Conservation (phyloP, 225 moss, liverwort and hornwort species). For the Ulota crispa region DNA sequence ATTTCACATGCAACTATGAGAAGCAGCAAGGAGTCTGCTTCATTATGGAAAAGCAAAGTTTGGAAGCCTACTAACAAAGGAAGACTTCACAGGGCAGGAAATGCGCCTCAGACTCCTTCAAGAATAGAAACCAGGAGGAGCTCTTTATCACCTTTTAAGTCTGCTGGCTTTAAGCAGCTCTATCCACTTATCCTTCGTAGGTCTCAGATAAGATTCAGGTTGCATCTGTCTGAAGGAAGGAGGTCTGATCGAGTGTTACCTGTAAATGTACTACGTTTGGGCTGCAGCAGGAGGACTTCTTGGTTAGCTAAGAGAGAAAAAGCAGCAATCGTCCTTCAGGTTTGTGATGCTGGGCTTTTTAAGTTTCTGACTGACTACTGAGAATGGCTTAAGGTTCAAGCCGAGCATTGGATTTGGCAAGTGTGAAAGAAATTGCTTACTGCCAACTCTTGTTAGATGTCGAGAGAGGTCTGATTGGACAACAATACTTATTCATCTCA, state of each 20-base stretch:
- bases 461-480: not conserved
- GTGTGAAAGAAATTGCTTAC: not conserved
- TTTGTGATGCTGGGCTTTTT: conserved; percentile 13
- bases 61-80: conserved; percentile 18
- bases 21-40: conserved; percentile 4
- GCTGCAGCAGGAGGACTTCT: conserved; percentile 17
- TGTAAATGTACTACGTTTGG: conserved; percentile 25
- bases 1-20: conserved; percentile 10
- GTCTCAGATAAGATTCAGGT: conserved; percentile 29
- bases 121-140: conserved; percentile 17
- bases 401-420: not conserved
- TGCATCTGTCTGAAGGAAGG: conserved; percentile 20
- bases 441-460: not conserved
- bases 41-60: conserved; percentile 10
- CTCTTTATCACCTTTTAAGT: conserved; percentile 11
- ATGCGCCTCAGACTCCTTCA: not conserved
- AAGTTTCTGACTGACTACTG: not conserved
- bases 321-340: conserved; percentile 40
- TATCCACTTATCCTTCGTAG: conserved; percentile 24
- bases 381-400: not conserved
- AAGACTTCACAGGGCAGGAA: conserved; percentile 19
- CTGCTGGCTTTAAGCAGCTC: conserved; percentile 26
- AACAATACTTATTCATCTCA: not conserved
- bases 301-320: conserved; percentile 30
- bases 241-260: conserved; percentile 20